Conservation (phyloP, 257 asterid species). For the Solanum raphanifolium region DNA sequence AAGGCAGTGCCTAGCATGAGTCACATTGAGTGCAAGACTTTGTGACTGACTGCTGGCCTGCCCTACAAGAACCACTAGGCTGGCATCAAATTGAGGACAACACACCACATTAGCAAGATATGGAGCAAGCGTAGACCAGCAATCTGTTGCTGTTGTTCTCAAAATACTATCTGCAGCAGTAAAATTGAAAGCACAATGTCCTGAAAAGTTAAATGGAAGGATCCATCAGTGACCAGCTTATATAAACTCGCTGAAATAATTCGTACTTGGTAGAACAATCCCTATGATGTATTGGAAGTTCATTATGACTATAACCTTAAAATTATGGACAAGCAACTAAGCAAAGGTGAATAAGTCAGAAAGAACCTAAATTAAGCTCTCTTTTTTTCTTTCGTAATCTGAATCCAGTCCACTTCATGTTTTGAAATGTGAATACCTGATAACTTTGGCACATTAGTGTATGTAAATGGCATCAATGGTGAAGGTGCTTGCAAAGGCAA, state of each 20-base stretch:
- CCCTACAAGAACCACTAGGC: constrained; percentile 18
- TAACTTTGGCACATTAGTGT: constrained; percentile 15
- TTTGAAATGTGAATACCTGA: constrained; percentile 11
- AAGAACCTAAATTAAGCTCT: neutral
- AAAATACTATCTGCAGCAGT: constrained; percentile 9
- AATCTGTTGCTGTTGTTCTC: constrained; percentile 16
- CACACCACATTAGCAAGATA: constrained; percentile 22
- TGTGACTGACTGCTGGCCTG: constrained; percentile 8
- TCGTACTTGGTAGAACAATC: neutral
- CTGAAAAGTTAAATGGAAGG: constrained; percentile 1
- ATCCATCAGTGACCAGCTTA: neutral
- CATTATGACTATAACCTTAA: neutral
- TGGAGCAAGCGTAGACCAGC: constrained; percentile 30
- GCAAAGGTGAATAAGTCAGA: neutral
- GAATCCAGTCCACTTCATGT: neutral
- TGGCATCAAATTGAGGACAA: constrained; percentile 26
- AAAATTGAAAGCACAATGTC: constrained; percentile 19
- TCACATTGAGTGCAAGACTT: constrained; percentile 5
- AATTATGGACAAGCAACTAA: neutral
- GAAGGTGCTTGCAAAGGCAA: constrained; percentile 9
- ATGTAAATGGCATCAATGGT: constrained; percentile 17
- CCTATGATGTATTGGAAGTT: neutral
- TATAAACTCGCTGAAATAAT: neutral
- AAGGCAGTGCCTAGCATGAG: constrained; percentile 26
- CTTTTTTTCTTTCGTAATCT: neutral